A percentile compares a stretch with the other conserved stretches of the same genome.
Conservation (phyloP, 129 eudicot species). For the Escallonia herrerae region DNA sequence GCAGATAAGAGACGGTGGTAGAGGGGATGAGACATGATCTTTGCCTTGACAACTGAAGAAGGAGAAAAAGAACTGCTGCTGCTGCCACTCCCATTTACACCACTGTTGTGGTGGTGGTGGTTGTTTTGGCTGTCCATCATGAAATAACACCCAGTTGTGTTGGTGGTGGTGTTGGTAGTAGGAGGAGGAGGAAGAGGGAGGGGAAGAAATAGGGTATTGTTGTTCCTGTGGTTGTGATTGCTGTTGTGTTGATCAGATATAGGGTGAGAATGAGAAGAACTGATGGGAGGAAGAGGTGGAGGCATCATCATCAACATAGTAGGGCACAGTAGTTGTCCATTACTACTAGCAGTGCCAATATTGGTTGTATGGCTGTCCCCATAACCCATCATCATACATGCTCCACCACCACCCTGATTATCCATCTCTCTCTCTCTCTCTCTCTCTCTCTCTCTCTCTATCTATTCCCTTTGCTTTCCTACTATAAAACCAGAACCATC, state of each 20-base stretch:
- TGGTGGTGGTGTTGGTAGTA: constrained; percentile 21
- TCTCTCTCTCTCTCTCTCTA: no score
- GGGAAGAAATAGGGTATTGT: constrained; percentile 28
- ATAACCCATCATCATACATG: constrained; percentile 60
- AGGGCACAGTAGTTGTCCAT: constrained; percentile 18
- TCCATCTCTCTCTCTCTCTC: constrained; percentile 24
- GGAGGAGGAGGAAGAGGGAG: constrained; percentile 3
- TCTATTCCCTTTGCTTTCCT: constrained; percentile 6
- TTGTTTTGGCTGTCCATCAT: constrained; percentile 19
- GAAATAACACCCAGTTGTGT: constrained; percentile 24
- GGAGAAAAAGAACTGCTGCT: constrained; percentile 11
- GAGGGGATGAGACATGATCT: constrained; percentile 95
- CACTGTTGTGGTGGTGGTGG: background rate
- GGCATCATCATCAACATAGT: constrained; percentile 27
- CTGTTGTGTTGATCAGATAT: background rate
- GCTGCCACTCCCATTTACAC: background rate
- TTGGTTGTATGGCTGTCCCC: constrained; percentile 33
- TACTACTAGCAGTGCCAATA: constrained; percentile 1
- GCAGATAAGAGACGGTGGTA: constrained; percentile 90
- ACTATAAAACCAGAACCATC: background rate
- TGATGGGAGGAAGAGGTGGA: constrained; percentile 1
- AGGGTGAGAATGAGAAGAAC: background rate
- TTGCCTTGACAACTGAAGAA: constrained; percentile 45
- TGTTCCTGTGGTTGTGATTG: background rate
- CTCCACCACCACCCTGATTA: constrained; percentile 23